Evolutionary conservation across 208 protist genomes (phyloP).

Genomic region (Acanthamoeba lenticulata): DNA sequence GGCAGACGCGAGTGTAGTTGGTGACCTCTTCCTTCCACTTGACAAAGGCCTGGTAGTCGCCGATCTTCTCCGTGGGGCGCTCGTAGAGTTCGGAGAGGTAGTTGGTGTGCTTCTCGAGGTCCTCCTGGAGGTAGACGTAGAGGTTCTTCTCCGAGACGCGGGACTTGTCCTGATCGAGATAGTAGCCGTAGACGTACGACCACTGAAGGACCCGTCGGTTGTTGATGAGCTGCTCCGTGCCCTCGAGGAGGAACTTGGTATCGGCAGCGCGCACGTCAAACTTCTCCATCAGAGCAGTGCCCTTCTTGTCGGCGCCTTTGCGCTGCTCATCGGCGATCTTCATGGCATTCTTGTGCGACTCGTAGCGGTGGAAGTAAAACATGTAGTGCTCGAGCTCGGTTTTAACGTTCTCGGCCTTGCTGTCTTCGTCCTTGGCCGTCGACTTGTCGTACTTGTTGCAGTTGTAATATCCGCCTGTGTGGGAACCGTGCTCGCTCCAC

Average conservation of each 20-base stretch:
- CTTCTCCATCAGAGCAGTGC: constrained; percentile 73
- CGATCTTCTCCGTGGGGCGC: constrained; percentile 77
- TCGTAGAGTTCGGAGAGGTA: constrained; percentile 80
- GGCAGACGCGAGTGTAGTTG: constrained; percentile 81
- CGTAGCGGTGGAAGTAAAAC: constrained; percentile 69
- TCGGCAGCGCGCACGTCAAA: constrained; percentile 79
- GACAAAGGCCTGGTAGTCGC: constrained; percentile 81
- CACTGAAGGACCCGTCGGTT: constrained; percentile 80
- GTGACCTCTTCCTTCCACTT: constrained; percentile 83
- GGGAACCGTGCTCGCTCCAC: constrained; percentile 81
- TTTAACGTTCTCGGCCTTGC: constrained; percentile 73
- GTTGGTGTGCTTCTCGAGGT: constrained; percentile 84
- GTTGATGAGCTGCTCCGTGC: constrained; percentile 75
- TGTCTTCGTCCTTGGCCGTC: constrained; percentile 78
- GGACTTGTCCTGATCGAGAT: constrained; percentile 74
- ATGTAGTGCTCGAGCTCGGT: constrained; percentile 69
- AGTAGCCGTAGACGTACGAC: constrained; percentile 83
- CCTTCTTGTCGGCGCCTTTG: constrained; percentile 72
- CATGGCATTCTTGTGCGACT: constrained; percentile 71
- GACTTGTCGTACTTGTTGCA: constrained; percentile 84
- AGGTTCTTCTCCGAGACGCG: constrained; percentile 74
- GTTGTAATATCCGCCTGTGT: constrained; percentile 83
- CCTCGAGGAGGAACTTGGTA: constrained; percentile 82
- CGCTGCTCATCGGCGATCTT: constrained; percentile 82
- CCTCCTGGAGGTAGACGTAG: constrained; percentile 83